Base-by-base conservation (phyloP, 2,329 filamentous ascomycete genomes). In the Chlorencoelia australis region DNA sequence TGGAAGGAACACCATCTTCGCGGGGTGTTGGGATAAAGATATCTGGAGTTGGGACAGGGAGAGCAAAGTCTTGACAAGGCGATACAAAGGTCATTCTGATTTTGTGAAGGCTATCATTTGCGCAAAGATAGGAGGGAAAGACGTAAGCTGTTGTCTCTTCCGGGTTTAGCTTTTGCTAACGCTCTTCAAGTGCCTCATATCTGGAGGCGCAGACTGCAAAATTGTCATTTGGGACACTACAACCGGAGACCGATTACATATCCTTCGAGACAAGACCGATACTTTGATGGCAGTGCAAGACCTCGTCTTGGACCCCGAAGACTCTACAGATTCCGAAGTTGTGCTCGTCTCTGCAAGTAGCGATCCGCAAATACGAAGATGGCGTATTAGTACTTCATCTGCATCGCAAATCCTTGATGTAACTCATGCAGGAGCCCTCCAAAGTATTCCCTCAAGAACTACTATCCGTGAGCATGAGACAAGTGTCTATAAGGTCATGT, bases 1-100 rank as follows among this genome's bases (percentile, higher is more conserved):
- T 4, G 63, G 63, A 17, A 67, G 66, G 41, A 60, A 58, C 33
- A 81, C 70, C 1, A 55, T 95, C 8, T 95, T 86, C 58, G 86
- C 86, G 16, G 89, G 88, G 21, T 91, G 80, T 41, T 98, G 91
- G 91, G 89, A 98, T 62, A 94, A 94, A 63, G 71, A 75, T 14
- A 72, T 96, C 40, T 94, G 87, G 79, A 82, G 81, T 20, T 95
- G 86, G 82, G 70, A 83, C 50, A 63, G 80, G 20, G 63, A 68
- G 13, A 74, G 74, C 3, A 67, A 65, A 28, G 57, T 65, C 19
- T 61, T 65, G 1, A 66, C 64, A n/a, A 69, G 64, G 43, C 77
- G 68, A 45, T 87, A 79, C 48, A 70, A 71, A 40, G 87, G 86
- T 4, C 89, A 96, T 59, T 68, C 73, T 2, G 91, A 98, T 61